These are phyloP conservation scores for Teratosphaeriaceae sp. DNA, from an alignment of 2,329 filamentous ascomycete genomes.

Conservation along the genomic window DNA sequence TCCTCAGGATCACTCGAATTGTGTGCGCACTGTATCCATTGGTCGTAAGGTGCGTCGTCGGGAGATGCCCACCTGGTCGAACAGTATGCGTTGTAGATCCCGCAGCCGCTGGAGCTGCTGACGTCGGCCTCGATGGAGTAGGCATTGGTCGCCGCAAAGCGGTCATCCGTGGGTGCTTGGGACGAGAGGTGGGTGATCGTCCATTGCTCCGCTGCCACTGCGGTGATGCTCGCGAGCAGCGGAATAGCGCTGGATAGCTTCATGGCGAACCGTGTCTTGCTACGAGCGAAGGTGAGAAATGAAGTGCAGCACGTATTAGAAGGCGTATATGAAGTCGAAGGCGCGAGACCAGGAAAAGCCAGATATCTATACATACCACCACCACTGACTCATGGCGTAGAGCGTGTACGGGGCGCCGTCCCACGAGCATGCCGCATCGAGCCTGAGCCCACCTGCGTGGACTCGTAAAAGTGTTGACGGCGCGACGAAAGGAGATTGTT, in stretches of 20 bases:
- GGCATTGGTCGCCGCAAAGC: slow-evolving; percentile 19
- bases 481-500: too few relatives aligned
- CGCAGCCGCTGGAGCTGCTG: slow-evolving; percentile 12
- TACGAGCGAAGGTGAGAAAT: too few relatives aligned
- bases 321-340: too few relatives aligned
- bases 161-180: slow-evolving; percentile 22
- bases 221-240: background rate
- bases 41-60: slow-evolving; percentile 15
- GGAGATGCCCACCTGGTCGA: slow-evolving; percentile 17
- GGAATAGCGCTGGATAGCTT: background rate
- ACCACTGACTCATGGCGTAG: too few relatives aligned
- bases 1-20: slow-evolving; percentile 1
- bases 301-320: too few relatives aligned
- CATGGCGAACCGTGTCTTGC: too few relatives aligned
- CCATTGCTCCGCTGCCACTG: background rate
- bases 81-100: slow-evolving; percentile 14
- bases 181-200: slow-evolving; percentile 10
- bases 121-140: slow-evolving; percentile 22
- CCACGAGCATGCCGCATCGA: too few relatives aligned
- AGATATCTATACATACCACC: too few relatives aligned
- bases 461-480: too few relatives aligned
- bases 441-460: too few relatives aligned
- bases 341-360: too few relatives aligned
- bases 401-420: too few relatives aligned
- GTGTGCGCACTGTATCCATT: slow-evolving; percentile 19